Conservation (phyloP, 768 basidiomycete species). For the Rhizopogon vesiculosus region DNA sequence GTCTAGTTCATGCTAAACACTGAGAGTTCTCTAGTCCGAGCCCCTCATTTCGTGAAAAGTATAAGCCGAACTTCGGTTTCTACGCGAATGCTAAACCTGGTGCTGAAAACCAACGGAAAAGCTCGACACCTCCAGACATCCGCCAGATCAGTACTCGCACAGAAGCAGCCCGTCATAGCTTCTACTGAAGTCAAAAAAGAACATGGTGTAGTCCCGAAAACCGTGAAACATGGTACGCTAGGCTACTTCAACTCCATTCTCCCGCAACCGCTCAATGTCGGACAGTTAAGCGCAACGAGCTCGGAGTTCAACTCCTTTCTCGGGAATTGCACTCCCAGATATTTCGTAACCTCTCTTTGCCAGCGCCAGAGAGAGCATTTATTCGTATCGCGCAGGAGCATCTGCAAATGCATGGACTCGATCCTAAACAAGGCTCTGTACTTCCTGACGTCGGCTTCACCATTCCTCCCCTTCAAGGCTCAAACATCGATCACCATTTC, state of each 20-base stretch:
- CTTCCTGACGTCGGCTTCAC: conserved; percentile 78
- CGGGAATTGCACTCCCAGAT: conserved; percentile 76
- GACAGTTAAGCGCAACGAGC: conserved; percentile 69
- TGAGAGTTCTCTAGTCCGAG: too few species aligned
- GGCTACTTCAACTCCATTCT: not conserved
- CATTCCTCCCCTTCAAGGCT: conserved; percentile 80
- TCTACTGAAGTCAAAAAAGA: not conserved
- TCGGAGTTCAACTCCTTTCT: conserved; percentile 93
- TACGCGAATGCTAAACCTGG: conserved; percentile 7
- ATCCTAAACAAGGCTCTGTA: conserved; percentile 72
- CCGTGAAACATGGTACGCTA: conserved; percentile 5
- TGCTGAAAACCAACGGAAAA: conserved; percentile 1
- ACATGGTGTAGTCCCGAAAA: not conserved
- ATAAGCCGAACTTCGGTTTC: too few species aligned
- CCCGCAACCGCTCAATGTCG: not conserved
- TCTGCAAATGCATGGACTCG: conserved; percentile 75
- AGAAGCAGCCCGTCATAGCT: not conserved
- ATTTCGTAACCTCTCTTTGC: conserved; percentile 67
- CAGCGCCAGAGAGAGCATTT: conserved; percentile 52
- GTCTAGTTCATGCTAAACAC: too few species aligned
- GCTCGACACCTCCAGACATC: conserved; percentile 6
- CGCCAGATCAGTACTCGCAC: not conserved
- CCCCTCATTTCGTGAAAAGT: too few species aligned
- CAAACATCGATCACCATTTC: conserved; percentile 85
- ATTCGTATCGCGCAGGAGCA: conserved; percentile 79